Base-by-base conservation (phyloP, 805 yeast species). In the Debaryomyces hansenii region DNA sequence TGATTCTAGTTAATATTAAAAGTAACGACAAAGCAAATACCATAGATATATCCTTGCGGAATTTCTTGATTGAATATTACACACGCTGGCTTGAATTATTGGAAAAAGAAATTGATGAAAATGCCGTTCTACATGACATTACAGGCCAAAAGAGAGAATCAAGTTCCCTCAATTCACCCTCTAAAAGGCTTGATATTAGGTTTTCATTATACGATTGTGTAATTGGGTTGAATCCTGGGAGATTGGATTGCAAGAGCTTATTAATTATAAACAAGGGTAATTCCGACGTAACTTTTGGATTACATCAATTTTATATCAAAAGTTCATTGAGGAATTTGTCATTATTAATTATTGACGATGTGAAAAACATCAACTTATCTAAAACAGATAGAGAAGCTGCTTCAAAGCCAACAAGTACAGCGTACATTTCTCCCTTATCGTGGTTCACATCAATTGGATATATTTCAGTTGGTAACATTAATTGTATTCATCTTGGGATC, bases 301-400 rank as follows among this genome's bases (percentile, higher is more conserved):
- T 49, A 2, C 54, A 60, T 20, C 72, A 62, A 35, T 59, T 62
- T 11, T 62, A 59, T 46, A 48, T 74, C 4, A 78, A 74, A 45
- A 57, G 78, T 10, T 75, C 83, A 0, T 59, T 85, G 6, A 72
- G 84, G 38, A 72, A 77, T 4, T 59, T 82, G 0, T 64, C 77
- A 0, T 42, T 86, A 3, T 62, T 84, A 9, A 60, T 90, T 29
- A 81, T 87, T 40, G 96, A 90, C 65, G 94, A 89, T 47, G 38
- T 50, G 3, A 47, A 50, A 8, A 49, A 54, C 37, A 15, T 58
- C 5, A 42, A 40, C 9, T 16, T 16, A 2, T 11, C 28, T 12
- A 14, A 18, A 20, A 37, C 11, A 11, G n/a, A 20, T 37, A 20
- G 21, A 6, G 14, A 20, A 28, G 18, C n/a, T 5, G 44, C 41